A percentile compares a stretch with the other conserved stretches of the same genome.
phyloP scores from a whole-genome alignment of 1,284 basidiomycete species.

The Trichosporon coremiiforme region DNA sequence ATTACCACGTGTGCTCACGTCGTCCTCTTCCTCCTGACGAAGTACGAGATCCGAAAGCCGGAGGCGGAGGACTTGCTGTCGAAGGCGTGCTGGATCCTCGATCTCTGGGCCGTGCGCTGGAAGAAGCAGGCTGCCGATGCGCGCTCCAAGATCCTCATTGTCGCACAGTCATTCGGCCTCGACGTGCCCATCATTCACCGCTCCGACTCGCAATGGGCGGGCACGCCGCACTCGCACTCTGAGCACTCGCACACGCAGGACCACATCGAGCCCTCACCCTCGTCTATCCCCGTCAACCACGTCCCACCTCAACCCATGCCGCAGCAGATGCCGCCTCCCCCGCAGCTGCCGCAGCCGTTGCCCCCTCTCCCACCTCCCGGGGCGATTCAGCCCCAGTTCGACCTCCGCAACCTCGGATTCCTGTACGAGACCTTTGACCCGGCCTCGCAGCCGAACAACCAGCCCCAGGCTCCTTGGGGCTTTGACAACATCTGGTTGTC shows the following conservation, averaged over 20 bases:
- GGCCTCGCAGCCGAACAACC: conserved; percentile 6
- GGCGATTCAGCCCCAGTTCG: conserved; percentile 10
- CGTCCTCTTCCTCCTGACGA: conserved; percentile 32
- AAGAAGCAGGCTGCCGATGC: conserved; percentile 20
- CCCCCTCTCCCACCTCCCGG: conserved; percentile 1
- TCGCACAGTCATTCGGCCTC: conserved; percentile 26
- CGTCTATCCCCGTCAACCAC: neutral
- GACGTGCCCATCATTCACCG: conserved; percentile 13
- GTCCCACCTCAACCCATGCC: neutral
- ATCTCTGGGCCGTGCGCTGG: conserved; percentile 32
- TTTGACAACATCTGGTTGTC: conserved; percentile 14
- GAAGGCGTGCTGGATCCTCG: conserved; percentile 29
- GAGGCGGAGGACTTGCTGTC: conserved; percentile 32
- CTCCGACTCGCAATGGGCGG: neutral
- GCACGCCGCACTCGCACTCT: conserved; percentile 1
- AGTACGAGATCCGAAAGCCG: conserved; percentile 30
- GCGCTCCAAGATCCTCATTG: conserved; percentile 22
- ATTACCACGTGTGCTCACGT: conserved; percentile 33
- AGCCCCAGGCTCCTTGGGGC: neutral
- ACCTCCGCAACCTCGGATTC: conserved; percentile 20
- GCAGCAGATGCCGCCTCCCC: neutral
- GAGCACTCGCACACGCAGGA: conserved; percentile 1
- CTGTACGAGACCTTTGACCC: conserved; percentile 29
- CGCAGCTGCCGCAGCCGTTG: conserved; percentile 1
- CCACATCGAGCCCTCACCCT: neutral